A percentile compares a stretch with the other conserved stretches of the same genome.
phyloP scores from a whole-genome alignment of 1,284 basidiomycete species.

The Irpex sp. region DNA sequence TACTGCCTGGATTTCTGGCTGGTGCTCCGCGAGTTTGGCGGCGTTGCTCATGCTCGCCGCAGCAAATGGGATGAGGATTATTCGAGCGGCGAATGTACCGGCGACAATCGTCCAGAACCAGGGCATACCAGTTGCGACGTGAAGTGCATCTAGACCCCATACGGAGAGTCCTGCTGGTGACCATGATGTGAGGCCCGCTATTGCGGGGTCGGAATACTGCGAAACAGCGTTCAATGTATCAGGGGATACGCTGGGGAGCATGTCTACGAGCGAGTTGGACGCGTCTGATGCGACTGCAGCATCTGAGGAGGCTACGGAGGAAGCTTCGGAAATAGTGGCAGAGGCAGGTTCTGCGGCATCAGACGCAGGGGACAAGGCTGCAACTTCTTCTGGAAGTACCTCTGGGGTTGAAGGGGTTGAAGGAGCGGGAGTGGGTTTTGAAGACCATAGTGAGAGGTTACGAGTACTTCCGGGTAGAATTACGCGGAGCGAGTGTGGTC shows the following conservation, averaged over 20 bases:
- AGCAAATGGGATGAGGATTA: slow-evolving; percentile 68
- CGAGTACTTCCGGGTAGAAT: slow-evolving; percentile 14
- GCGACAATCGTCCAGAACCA: slow-evolving; percentile 86
- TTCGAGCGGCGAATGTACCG: slow-evolving; percentile 68
- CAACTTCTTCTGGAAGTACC: slow-evolving; percentile 11
- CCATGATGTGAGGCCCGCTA: slow-evolving; percentile 72
- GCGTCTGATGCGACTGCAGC: slow-evolving; percentile 11
- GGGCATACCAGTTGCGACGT: slow-evolving; percentile 73
- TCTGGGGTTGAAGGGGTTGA: slow-evolving; percentile 2
- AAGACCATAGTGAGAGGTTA: slow-evolving; percentile 20
- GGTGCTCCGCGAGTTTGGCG: slow-evolving; percentile 65
- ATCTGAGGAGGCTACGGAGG: slow-evolving; percentile 8
- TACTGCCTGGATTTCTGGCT: slow-evolving; percentile 53
- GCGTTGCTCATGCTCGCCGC: slow-evolving; percentile 66
- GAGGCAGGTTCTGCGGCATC: slow-evolving; percentile 11
- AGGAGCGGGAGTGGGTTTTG: slow-evolving; percentile 13
- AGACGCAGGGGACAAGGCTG: slow-evolving; percentile 10
- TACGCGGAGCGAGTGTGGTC: not conserved
- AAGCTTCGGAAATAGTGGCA: slow-evolving; percentile 9
- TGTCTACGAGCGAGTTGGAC: not conserved
- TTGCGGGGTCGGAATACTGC: slow-evolving; percentile 76
- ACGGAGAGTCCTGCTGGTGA: slow-evolving; percentile 36
- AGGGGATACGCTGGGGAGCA: slow-evolving; percentile 3
- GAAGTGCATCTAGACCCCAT: slow-evolving; percentile 65
- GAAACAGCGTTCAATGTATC: slow-evolving; percentile 11